Percentiles rank a stretch among this genome's conserved stretches.
phyloP scores from a whole-genome alignment of 805 yeast genomes.

The Vanderwaltozyma verrucispora region DNA sequence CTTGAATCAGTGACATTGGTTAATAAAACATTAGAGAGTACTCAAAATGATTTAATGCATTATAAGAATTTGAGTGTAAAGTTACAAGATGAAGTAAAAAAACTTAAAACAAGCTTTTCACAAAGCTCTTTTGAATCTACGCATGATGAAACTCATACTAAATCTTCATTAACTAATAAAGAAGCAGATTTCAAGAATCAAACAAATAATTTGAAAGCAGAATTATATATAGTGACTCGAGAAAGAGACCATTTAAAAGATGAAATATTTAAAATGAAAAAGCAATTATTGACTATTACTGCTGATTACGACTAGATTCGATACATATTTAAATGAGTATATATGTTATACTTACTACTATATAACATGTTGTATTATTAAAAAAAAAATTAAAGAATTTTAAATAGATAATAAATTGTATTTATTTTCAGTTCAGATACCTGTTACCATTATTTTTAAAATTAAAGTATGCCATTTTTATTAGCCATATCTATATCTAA shows the following conservation, averaged over 20 bases:
- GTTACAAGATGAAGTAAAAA: slow-evolving; percentile 53
- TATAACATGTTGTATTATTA: no score
- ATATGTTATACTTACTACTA: no score
- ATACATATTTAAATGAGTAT: no score
- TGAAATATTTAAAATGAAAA: slow-evolving; percentile 47
- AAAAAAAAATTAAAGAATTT: no score
- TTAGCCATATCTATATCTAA: slow-evolving; percentile 9
- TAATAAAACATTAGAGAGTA: slow-evolving; percentile 59
- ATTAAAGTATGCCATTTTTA: not conserved
- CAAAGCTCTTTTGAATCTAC: no score
- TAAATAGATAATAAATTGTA: no score
- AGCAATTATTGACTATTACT: slow-evolving; percentile 31
- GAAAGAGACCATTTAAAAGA: slow-evolving; percentile 74
- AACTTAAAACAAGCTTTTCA: slow-evolving; percentile 5
- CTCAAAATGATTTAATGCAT: slow-evolving; percentile 59
- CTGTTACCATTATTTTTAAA: no score
- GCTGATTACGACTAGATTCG: no score
- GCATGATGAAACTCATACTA: no score
- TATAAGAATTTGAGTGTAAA: slow-evolving; percentile 47
- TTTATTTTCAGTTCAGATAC: no score
- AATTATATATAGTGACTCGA: slow-evolving; percentile 65
- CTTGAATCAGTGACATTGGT: slow-evolving; percentile 64
- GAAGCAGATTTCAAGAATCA: slow-evolving; percentile 61
- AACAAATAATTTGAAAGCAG: slow-evolving; percentile 76
- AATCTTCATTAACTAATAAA: no score